phyloP scores from a whole-genome alignment of 257 asterid species.

The Paulownia fortunei region DNA sequence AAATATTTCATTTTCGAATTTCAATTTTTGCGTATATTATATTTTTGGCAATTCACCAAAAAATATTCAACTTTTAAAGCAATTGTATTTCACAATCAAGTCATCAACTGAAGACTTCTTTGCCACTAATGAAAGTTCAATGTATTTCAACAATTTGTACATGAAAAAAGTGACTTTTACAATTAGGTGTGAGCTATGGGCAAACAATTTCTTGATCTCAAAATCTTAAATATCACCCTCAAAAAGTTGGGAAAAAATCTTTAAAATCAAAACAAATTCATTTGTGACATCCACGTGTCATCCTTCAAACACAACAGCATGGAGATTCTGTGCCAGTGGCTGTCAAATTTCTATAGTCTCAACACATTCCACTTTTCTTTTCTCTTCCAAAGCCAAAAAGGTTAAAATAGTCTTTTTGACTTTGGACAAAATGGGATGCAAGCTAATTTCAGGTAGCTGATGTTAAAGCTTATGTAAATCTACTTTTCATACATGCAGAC shows the following conservation, averaged over 20 bases:
- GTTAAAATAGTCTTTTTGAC: constrained; percentile 42
- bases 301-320: constrained; percentile 30
- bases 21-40: background rate
- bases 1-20: background rate
- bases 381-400: constrained; percentile 22
- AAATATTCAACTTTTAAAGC: background rate
- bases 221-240: background rate
- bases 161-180: background rate
- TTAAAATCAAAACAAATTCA: constrained; percentile 14
- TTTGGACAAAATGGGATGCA: constrained; percentile 41
- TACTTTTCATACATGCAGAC: constrained; percentile 29
- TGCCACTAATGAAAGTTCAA: constrained; percentile 22
- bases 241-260: background rate
- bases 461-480: constrained; percentile 32
- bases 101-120: background rate
- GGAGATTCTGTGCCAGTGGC: constrained; percentile 38
- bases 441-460: constrained; percentile 55
- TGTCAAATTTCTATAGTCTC: constrained; percentile 36
- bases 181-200: background rate
- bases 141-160: constrained; percentile 29
- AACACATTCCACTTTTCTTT: constrained; percentile 11
- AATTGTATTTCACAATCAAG: constrained; percentile 26
- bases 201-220: background rate
- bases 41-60: constrained; percentile 9
- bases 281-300: constrained; percentile 40